Conservation (phyloP, 352 stramenopile species). For the Blastocystis hominis region DNA sequence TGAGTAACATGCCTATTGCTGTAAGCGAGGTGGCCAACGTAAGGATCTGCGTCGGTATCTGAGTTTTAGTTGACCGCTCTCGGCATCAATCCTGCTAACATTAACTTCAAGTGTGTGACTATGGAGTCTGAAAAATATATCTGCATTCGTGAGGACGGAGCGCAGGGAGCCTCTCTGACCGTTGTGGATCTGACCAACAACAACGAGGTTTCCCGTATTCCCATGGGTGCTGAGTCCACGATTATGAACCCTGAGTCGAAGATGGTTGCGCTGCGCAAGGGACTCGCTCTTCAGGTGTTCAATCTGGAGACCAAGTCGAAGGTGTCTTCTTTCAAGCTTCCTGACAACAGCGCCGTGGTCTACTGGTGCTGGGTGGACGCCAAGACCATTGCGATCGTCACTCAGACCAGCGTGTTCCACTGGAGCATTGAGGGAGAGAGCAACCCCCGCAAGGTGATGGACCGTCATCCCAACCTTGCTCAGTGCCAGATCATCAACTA, state of each 20-base stretch:
- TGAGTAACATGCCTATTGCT: slow-evolving; percentile 49
- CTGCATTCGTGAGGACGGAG: slow-evolving; percentile 78
- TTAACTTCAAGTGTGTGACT: slow-evolving; percentile 78
- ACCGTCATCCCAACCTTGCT: slow-evolving; percentile 84
- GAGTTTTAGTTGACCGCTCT: slow-evolving; percentile 69
- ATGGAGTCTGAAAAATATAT: slow-evolving; percentile 86
- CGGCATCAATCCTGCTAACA: slow-evolving; percentile 77
- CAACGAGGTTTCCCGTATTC: slow-evolving; percentile 74
- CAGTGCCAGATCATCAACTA: slow-evolving; percentile 99
- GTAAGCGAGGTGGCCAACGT: slow-evolving; percentile 36
- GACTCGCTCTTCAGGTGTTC: slow-evolving; percentile 86
- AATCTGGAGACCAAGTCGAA: slow-evolving; percentile 98
- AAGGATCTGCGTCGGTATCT: background rate
- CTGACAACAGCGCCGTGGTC: slow-evolving; percentile 76
- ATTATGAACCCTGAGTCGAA: slow-evolving; percentile 97
- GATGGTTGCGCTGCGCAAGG: slow-evolving; percentile 72
- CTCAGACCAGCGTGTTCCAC: slow-evolving; percentile 87
- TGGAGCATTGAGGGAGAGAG: slow-evolving; percentile 81
- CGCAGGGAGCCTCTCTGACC: slow-evolving; percentile 70
- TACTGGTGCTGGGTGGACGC: slow-evolving; percentile 96
- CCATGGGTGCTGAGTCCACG: slow-evolving; percentile 94
- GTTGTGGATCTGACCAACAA: slow-evolving; percentile 71
- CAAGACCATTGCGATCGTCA: slow-evolving; percentile 92
- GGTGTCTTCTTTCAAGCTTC: slow-evolving; percentile 87
- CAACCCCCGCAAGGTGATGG: slow-evolving; percentile 88